Evolutionary conservation across 106 monocot species (phyloP).

Genomic region (Dendrobium officinale): DNA sequence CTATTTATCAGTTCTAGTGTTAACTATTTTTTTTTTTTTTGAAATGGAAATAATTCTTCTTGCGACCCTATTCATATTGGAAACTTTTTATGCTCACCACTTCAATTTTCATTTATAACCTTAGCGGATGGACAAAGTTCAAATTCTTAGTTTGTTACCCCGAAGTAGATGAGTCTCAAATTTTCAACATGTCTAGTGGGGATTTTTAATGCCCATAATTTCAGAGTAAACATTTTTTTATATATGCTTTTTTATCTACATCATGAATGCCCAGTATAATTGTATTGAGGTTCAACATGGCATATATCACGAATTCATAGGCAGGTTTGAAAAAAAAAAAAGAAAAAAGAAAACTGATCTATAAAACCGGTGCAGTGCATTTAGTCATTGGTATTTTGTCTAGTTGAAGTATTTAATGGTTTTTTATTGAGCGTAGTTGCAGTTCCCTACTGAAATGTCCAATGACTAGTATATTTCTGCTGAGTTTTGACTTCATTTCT

Average conservation of each 20-base stretch:
- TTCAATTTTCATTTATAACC: background rate
- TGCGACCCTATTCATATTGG: background rate
- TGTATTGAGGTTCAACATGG: background rate
- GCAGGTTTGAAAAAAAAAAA: background rate
- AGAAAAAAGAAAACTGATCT: background rate
- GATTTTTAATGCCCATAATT: background rate
- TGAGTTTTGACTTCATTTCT: conserved; percentile 9
- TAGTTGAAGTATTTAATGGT: background rate
- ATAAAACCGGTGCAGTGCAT: too few relatives aligned
- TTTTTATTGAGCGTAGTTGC: background rate
- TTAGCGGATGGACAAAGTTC: background rate
- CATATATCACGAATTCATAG: background rate
- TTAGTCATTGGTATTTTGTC: background rate
- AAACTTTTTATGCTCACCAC: background rate
- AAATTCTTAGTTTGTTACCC: background rate
- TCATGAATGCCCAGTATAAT: background rate
- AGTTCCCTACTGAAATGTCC: background rate
- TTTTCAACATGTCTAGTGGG: background rate
- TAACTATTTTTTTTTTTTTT: too few relatives aligned
- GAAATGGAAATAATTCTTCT: background rate
- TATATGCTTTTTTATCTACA: background rate
- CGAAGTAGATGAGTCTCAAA: background rate
- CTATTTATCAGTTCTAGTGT: too few relatives aligned
- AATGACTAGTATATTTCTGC: background rate
- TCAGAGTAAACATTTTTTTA: background rate